A percentile compares a stretch with the other conserved stretches of the same genome.
phyloP scores from a whole-genome alignment of 768 basidiomycete species.

The Lactarius akahatsu region DNA sequence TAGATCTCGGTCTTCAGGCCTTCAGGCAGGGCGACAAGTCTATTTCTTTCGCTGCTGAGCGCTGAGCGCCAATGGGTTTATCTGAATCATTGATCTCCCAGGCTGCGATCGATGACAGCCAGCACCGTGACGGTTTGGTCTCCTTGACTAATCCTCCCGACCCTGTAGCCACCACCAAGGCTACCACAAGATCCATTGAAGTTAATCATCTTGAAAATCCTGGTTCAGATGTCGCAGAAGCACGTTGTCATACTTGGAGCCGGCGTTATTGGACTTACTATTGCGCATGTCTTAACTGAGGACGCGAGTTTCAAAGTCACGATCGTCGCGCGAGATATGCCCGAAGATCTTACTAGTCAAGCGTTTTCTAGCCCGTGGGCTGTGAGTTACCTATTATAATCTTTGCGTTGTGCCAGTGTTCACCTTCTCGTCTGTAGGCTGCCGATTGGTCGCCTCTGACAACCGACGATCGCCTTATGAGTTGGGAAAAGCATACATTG shows the following conservation, averaged over 20 bases:
- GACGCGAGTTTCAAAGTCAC: constrained; percentile 34
- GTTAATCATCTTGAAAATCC: constrained; percentile 9
- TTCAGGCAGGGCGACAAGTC: too few relatives aligned
- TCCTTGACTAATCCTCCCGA: neutral
- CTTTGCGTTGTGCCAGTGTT: neutral
- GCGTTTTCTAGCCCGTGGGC: constrained; percentile 54
- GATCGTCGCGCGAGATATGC: constrained; percentile 42
- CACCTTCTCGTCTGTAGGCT: constrained; percentile 35
- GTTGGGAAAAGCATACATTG: constrained; percentile 46
- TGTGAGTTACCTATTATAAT: constrained; percentile 34
- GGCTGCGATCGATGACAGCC: neutral
- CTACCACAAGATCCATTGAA: neutral
- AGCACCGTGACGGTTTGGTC: neutral
- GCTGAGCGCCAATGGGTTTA: neutral
- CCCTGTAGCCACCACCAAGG: neutral
- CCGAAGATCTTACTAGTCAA: constrained; percentile 43
- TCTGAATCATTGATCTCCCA: neutral
- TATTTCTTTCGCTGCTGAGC: neutral
- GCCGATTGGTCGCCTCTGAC: constrained; percentile 48
- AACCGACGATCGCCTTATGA: constrained; percentile 36
- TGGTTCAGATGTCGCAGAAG: constrained; percentile 13
- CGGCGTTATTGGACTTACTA: constrained; percentile 47
- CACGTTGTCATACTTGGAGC: constrained; percentile 43
- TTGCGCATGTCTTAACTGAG: constrained; percentile 39
- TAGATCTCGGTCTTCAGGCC: too few relatives aligned